Evolutionary conservation across 331 rosid genomes (phyloP), one percentile per base, ranked within the genome.

Genomic region (Quercus phellos): DNA sequence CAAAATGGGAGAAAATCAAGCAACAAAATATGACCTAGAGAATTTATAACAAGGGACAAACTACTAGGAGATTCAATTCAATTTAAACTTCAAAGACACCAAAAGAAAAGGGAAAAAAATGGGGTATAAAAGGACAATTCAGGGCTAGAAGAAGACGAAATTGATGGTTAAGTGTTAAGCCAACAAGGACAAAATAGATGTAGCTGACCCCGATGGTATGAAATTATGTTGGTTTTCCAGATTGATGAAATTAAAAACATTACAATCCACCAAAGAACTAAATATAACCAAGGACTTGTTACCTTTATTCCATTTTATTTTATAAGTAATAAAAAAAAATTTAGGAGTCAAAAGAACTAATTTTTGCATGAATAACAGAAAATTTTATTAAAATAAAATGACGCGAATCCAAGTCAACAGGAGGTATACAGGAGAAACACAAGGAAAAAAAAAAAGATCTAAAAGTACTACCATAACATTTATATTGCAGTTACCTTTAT

Each of bases 301-400:
- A 66, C 71, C 95, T 92, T 94, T 80, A 94, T 90, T 78, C 97
- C 99, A 35, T 89, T 94, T 46, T 46, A 2, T 46, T 46, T 13
- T 46, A 46, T 46, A 46, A 46, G 53, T 46, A 46, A 46, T 46
- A 12, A 46, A 46, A 12, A 12, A 46, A 3, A 46, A 46, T 46
- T 46, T 46, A 46, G 14, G 3, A 46, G 53, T 12, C 53, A 46
- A 46, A 46, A 46, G 53, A 46, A 46, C 1, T 46, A 46, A 46
- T 46, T 46, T 46, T 46, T 46, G 53, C 53, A 12, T 46, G 53
- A 12, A 13, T 46, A 46, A 46, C 53, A 46, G 4, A 12, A 13
- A 46, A 46, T 12, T 46, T 46, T 10, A 46, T 46, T 46, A 3
- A 46, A 46, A 46, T 0, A 3, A 46, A 46, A 46, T 13, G 53